Evolutionary conservation across 352 stramenopile species (phyloP).

Genomic region (Globisporangium nodosum): DNA sequence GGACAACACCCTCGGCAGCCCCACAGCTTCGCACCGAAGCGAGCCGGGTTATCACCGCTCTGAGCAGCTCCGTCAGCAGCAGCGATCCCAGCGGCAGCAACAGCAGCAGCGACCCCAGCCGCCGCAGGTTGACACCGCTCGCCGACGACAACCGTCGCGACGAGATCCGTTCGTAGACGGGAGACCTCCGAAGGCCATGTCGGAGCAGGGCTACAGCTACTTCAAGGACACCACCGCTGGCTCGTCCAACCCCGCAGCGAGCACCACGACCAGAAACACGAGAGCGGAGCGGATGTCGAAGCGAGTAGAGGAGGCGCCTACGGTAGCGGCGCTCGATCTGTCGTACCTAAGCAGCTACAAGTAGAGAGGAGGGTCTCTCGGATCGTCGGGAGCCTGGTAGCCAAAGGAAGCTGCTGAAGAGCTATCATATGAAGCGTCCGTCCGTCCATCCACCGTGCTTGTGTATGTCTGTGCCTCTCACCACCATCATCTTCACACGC

Average conservation of each 20-base stretch:
- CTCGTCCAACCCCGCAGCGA: not conserved
- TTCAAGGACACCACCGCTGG: not conserved
- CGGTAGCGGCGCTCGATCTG: constrained; percentile 8
- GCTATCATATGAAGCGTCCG: too few relatives aligned
- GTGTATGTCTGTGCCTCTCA: too few relatives aligned
- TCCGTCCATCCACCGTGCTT: too few relatives aligned
- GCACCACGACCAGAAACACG: not conserved
- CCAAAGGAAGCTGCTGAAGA: not conserved
- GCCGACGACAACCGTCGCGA: not conserved
- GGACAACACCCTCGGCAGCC: not conserved
- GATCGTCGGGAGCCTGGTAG: not conserved
- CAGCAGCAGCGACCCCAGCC: not conserved
- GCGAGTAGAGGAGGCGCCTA: not conserved
- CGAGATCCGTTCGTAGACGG: constrained; percentile 5
- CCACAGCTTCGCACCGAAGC: constrained; percentile 3
- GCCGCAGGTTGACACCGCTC: not conserved
- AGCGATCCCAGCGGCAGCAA: not conserved
- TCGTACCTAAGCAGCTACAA: constrained; percentile 23
- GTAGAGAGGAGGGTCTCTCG: not conserved
- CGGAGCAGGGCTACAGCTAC: constrained; percentile 9
- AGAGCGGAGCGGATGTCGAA: not conserved
- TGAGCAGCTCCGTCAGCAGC: not conserved
- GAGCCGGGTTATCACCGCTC: not conserved
- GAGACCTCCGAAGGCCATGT: constrained; percentile 5
- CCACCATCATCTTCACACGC: too few relatives aligned